phyloP scores from a whole-genome alignment of 2,329 filamentous ascomycete species.

The Cercospora sp. region DNA sequence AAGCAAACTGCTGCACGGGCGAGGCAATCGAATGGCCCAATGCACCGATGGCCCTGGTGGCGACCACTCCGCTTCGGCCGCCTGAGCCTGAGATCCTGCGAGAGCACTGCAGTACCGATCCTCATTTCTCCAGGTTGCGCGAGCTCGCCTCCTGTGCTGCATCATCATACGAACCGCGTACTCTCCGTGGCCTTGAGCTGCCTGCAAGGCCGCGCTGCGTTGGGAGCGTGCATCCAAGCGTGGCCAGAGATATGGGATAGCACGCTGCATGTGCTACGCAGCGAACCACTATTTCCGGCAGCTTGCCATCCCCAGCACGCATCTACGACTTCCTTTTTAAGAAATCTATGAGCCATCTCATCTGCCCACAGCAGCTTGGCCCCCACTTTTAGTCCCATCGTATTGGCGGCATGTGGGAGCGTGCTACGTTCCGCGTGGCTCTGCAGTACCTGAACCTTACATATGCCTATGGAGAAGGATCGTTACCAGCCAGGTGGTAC shows the following conservation, averaged over 20 bases:
- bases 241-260: slow-evolving; percentile 25
- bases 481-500: background rate
- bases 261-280: slow-evolving; percentile 23
- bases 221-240: slow-evolving; percentile 16
- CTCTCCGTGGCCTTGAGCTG: slow-evolving; percentile 20
- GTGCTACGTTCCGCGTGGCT: slow-evolving; percentile 5
- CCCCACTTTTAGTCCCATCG: slow-evolving; percentile 52
- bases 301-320: slow-evolving; percentile 14
- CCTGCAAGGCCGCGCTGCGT: slow-evolving; percentile 12
- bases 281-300: slow-evolving; percentile 22
- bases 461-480: background rate
- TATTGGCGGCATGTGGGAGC: slow-evolving; percentile 50
- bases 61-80: background rate
- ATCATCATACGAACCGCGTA: slow-evolving; percentile 23
- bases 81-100: slow-evolving; percentile 6
- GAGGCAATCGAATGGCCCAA: slow-evolving; percentile 9
- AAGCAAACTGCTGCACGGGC: slow-evolving; percentile 17
- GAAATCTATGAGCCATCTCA: slow-evolving; percentile 7
- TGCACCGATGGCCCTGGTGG: background rate
- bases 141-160: slow-evolving; percentile 7
- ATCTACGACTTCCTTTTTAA: slow-evolving; percentile 32
- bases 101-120: slow-evolving; percentile 18
- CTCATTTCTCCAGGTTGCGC: slow-evolving; percentile 11
- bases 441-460: background rate
- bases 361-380: slow-evolving; percentile 42